phyloP scores from a whole-genome alignment of 192 early-diverging fungal species.

The Powellomyces hirtus region DNA sequence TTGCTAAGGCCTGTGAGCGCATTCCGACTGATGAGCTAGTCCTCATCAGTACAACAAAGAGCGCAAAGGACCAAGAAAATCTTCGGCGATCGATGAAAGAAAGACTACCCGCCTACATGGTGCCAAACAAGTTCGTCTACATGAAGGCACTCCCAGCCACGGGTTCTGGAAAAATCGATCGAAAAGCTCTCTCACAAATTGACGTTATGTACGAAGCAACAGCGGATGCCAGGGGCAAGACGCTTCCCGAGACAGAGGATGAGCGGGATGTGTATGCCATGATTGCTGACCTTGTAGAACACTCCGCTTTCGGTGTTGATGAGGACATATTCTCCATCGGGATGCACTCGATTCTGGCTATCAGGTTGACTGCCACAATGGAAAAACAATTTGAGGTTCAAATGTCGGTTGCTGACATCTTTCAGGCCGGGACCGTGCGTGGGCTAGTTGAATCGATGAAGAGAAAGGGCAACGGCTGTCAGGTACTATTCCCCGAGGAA shows the following conservation, averaged over 20 bases:
- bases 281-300: background rate
- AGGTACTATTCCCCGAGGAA: background rate
- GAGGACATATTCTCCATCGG: background rate
- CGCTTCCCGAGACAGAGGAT: too few species aligned
- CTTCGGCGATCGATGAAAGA: too few species aligned
- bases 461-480: background rate
- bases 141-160: conserved; percentile 29
- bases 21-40: too few species aligned
- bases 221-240: too few species aligned
- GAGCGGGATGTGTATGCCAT: background rate
- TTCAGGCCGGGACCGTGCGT: background rate
- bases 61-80: too few species aligned
- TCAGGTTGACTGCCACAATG: background rate
- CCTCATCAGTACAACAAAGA: too few species aligned
- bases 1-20: too few species aligned
- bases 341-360: background rate
- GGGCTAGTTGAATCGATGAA: background rate
- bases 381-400: background rate
- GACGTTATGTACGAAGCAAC: too few species aligned
- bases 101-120: conserved; percentile 36
- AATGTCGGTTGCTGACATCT: background rate
- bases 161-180: conserved; percentile 22
- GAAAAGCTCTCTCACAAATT: background rate
- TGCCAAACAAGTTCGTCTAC: conserved; percentile 17
- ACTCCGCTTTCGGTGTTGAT: background rate